These are phyloP conservation scores for Coemansia asiatica DNA, from an alignment of 192 early-diverging fungal genomes.

Conservation along the genomic window DNA sequence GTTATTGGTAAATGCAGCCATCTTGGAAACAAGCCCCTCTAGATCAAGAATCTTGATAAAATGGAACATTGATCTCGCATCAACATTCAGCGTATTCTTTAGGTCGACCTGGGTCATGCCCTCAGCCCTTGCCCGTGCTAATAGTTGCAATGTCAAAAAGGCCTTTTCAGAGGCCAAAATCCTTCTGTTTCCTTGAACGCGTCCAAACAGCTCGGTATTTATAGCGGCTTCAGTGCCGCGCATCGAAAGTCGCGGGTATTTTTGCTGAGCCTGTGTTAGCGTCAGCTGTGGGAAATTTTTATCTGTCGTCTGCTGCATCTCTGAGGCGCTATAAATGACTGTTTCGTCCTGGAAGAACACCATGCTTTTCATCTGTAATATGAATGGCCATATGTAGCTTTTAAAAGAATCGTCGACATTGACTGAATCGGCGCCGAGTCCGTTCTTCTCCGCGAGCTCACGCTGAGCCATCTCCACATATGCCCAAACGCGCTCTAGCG, in stretches of 20 bases:
- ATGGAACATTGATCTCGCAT: slow-evolving; percentile 40
- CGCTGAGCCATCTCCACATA: slow-evolving; percentile 37
- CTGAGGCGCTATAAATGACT: slow-evolving; percentile 10
- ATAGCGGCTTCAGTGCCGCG: slow-evolving; percentile 24
- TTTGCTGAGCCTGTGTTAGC: slow-evolving; percentile 10
- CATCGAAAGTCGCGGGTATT: slow-evolving; percentile 25
- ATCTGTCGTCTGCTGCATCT: not conserved
- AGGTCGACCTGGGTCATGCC: slow-evolving; percentile 40
- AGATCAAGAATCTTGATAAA: slow-evolving; percentile 41
- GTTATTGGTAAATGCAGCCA: slow-evolving; percentile 19
- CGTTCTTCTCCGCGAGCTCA: slow-evolving; percentile 9
- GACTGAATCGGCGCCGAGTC: not conserved
- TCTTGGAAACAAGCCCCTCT: slow-evolving; percentile 34
- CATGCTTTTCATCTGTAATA: slow-evolving; percentile 20
- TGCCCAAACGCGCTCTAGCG: slow-evolving; percentile 29
- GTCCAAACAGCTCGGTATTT: slow-evolving; percentile 31
- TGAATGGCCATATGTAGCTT: slow-evolving; percentile 39
- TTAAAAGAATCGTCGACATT: slow-evolving; percentile 17
- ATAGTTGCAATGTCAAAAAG: slow-evolving; percentile 16
- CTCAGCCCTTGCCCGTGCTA: slow-evolving; percentile 28
- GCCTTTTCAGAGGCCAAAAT: slow-evolving; percentile 16
- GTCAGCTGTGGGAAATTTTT: slow-evolving; percentile 1
- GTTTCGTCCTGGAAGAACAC: slow-evolving; percentile 17
- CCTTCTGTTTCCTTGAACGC: slow-evolving; percentile 29
- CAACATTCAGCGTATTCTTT: slow-evolving; percentile 18